These are phyloP conservation scores for Leishmania mexicana DNA, from an alignment of 208 protist species.

Conservation along the genomic window DNA sequence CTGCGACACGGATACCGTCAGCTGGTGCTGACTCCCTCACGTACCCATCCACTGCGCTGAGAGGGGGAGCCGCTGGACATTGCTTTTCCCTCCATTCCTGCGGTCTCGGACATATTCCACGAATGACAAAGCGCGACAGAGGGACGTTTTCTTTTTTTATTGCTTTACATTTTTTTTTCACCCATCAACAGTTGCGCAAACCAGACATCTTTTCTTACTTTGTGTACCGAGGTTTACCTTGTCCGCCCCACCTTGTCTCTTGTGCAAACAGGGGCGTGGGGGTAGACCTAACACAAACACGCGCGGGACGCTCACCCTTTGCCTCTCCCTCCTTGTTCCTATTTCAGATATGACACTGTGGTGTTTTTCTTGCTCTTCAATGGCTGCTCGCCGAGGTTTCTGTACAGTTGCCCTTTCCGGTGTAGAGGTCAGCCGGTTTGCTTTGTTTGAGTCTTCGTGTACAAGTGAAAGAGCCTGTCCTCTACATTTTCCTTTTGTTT, in stretches of 20 bases:
- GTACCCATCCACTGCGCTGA: neutral
- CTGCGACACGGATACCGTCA: neutral
- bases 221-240: neutral
- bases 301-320: neutral
- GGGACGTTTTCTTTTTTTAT: neutral
- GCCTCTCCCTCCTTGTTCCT: neutral
- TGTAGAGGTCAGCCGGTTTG: neutral
- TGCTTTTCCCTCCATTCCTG: neutral
- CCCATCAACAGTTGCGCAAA: neutral
- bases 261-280: neutral
- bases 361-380: neutral
- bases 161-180: neutral
- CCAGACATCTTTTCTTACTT: neutral
- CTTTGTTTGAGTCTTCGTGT: neutral
- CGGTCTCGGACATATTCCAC: neutral
- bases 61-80: neutral
- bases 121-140: neutral
- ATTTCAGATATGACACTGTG: neutral
- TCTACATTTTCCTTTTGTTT: neutral
- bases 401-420: neutral
- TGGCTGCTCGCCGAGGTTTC: neutral
- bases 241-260: neutral
- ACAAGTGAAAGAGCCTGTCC: neutral
- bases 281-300: neutral
- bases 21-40: neutral